phyloP scores from a whole-genome alignment of 139 green algal genomes.

The Coelastrella sp. region DNA sequence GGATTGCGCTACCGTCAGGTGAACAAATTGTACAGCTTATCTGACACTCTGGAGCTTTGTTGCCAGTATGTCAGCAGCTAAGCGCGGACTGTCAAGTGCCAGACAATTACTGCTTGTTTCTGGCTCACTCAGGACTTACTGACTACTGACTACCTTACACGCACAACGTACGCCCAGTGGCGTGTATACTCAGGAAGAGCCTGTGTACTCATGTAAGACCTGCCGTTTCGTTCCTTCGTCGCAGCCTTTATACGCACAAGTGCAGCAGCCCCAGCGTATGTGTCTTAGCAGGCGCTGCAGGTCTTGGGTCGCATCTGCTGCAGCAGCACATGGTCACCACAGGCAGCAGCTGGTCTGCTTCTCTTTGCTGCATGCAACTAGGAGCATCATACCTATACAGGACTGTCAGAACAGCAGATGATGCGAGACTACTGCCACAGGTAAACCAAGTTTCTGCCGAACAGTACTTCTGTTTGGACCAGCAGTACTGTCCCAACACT shows the following conservation, averaged over 20 bases:
- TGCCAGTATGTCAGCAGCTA: background rate
- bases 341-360: slow-evolving; percentile 28
- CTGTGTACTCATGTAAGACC: background rate
- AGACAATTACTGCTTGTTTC: background rate
- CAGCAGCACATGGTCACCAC: slow-evolving; percentile 17
- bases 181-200: background rate
- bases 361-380: slow-evolving; percentile 16
- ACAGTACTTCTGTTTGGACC: background rate
- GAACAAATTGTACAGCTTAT: background rate
- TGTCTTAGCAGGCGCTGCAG: slow-evolving; percentile 11
- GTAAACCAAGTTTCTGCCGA: background rate
- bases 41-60: background rate
- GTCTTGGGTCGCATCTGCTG: background rate
- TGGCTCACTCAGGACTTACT: background rate
- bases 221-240: background rate
- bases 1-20: background rate
- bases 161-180: background rate
- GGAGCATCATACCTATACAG: slow-evolving; percentile 1
- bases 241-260: slow-evolving; percentile 12
- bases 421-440: slow-evolving; percentile 20
- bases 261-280: slow-evolving; percentile 32
- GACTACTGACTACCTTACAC: background rate
- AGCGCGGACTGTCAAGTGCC: background rate
- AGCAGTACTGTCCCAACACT: background rate
- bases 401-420: background rate